Conservation (phyloP, 164 flowering plant species). For the Magnolia sinica region DNA sequence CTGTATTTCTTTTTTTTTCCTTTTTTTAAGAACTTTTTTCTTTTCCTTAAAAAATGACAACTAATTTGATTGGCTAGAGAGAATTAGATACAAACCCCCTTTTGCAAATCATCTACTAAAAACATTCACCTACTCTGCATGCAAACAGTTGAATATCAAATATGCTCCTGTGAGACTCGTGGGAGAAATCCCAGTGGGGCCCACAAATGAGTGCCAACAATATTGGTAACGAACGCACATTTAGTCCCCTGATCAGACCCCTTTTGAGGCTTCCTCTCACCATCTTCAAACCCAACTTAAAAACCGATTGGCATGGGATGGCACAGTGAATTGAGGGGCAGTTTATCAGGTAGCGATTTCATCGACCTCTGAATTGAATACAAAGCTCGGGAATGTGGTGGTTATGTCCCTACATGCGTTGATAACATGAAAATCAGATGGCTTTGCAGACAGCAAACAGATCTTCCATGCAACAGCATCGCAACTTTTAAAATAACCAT, state of each 20-base stretch:
- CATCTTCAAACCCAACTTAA: too few species aligned
- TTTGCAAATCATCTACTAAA: background rate
- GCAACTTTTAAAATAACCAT: too few species aligned
- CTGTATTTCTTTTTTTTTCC: too few species aligned
- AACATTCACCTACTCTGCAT: background rate
- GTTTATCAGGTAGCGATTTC: slow-evolving; percentile 57
- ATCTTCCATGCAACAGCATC: too few species aligned
- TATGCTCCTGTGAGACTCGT: background rate
- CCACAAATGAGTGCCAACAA: background rate
- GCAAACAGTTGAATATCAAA: background rate
- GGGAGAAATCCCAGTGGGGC: background rate
- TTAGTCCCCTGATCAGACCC: background rate
- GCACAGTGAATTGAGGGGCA: background rate
- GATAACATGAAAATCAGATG: background rate
- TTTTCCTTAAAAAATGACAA: background rate
- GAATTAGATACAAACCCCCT: background rate
- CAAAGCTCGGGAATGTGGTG: slow-evolving; percentile 89
- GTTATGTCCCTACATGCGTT: slow-evolving; percentile 81
- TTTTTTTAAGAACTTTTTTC: background rate
- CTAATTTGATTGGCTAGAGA: background rate
- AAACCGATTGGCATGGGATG: background rate
- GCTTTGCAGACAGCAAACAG: background rate
- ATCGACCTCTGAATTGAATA: slow-evolving; percentile 85
- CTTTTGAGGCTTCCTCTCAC: background rate
- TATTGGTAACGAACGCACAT: background rate